Evolutionary conservation across 805 yeast genomes (phyloP).

Genomic region (Sugiyamaella boreocaroliniensis): DNA sequence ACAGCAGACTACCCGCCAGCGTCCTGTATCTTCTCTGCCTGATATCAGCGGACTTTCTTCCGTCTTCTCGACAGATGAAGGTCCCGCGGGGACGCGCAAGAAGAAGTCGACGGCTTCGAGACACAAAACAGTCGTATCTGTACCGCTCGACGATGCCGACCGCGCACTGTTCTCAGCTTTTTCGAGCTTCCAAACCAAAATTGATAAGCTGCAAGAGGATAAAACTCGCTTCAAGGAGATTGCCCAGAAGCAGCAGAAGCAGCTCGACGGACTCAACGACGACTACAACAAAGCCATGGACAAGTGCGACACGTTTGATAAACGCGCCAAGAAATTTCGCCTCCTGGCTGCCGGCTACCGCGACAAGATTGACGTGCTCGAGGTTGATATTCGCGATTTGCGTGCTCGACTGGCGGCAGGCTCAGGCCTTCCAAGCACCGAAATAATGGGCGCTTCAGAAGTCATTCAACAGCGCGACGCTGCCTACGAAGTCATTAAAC

Average conservation of each 20-base stretch:
- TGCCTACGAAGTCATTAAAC: neutral
- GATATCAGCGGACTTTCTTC: conserved; percentile 19
- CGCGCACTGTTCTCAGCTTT: conserved; percentile 17
- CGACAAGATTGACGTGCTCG: neutral
- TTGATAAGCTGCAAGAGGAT: conserved; percentile 21
- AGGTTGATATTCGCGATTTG: neutral
- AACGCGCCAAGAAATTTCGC: conserved; percentile 10
- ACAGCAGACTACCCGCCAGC: neutral
- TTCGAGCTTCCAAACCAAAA: conserved; percentile 13
- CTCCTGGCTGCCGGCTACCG: conserved; percentile 1
- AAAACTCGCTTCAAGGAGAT: conserved; percentile 14
- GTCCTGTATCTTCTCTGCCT: conserved; percentile 3
- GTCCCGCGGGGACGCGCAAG: conserved; percentile 2
- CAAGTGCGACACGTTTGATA: conserved; percentile 5
- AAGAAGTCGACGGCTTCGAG: neutral
- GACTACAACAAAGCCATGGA: conserved; percentile 5
- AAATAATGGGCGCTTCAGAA: neutral
- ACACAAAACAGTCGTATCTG: conserved; percentile 19
- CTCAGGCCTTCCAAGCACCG: neutral
- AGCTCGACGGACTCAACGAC: conserved; percentile 1
- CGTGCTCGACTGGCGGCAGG: neutral
- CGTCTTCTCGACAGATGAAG: conserved; percentile 14
- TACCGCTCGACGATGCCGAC: conserved; percentile 19
- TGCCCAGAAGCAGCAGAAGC: conserved; percentile 5
- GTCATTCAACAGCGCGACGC: neutral